Evolutionary conservation across 306 rosid species (phyloP), one percentile per base, ranked within the genome.

Genomic region (Cicer yamashitae): DNA sequence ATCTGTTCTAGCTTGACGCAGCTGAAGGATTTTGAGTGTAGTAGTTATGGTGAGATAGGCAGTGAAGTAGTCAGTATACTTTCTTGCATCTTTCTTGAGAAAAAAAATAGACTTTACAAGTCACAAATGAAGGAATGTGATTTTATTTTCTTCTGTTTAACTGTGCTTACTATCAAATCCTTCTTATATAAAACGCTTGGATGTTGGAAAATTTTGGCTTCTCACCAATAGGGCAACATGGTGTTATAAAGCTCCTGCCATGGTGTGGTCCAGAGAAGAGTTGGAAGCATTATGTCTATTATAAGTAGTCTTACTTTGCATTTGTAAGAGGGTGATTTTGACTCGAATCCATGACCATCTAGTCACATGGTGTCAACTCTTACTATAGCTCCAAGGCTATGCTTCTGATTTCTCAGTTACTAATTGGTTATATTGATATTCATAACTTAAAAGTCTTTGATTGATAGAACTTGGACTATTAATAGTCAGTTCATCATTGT

Each of bases 121-220:
- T 78, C 64, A 3, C 56, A 50, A 60, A 59, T 60, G 64, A 78
- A 60, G 70, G 64, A 58, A 59, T 7, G 14, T 47, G 18, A 39
- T 70, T 70, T 59, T 62, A 38, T 60, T 69, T 48, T 69, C 47
- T 68, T 47, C 37, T 58, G 39, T 57, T 59, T 39, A 48, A 15
- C 54, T 8, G n/a, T 18, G 58, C 66, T 41, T 53, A n/a, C 50
- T 41, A 41, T 59, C 71, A 68, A 68, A 8, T 58, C 30, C 63
- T 68, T 58, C 22, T 20, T 9, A 14, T 20, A 14, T 57, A 57
- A 6, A 14, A 3, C 8, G 2, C 22, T 57, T 57, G 8, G 22
- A 58, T 47, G 45, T 18, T 54, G 54, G 50, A 77, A 22, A 59
- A 60, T 38, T 75, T 38, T 77, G 70, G 47, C 41, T 58, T 58